A percentile compares a stretch with the other conserved stretches of the same genome.
Evolutionary conservation across 2,329 filamentous ascomycete species (phyloP).

Genomic region (Mariannaea sp.): DNA sequence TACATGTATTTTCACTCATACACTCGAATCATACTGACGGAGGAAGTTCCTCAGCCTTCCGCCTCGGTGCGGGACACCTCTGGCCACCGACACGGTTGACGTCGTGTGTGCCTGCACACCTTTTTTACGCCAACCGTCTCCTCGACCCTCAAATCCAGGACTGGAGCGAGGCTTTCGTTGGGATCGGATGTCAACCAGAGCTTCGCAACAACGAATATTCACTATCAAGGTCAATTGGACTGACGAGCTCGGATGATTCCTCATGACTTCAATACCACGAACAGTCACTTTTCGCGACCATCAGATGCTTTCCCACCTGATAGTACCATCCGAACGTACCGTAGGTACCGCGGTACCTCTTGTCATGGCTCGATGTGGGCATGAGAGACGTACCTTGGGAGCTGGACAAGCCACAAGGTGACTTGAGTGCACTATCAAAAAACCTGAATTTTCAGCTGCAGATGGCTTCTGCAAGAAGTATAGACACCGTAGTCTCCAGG

Average conservation of each 20-base stretch:
- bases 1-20: background rate
- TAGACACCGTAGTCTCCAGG: conserved; percentile 24
- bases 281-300: conserved; percentile 9
- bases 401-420: conserved; percentile 9
- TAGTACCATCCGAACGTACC: conserved; percentile 19
- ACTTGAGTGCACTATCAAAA: conserved; percentile 1
- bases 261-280: conserved; percentile 10
- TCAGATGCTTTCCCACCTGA: conserved; percentile 18
- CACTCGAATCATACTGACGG: background rate
- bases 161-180: background rate
- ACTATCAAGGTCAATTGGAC: background rate
- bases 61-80: no score
- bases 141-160: background rate
- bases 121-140: background rate
- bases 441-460: conserved; percentile 1
- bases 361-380: conserved; percentile 4
- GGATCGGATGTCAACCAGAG: conserved; percentile 1
- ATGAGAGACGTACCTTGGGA: background rate
- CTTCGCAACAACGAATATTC: background rate
- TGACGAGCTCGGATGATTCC: background rate
- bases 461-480: conserved; percentile 6
- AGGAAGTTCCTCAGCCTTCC: background rate
- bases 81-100: no score
- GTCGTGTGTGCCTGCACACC: background rate
- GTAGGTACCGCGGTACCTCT: conserved; percentile 18